These are phyloP conservation scores for Boletus sp. DNA, from an alignment of 768 basidiomycete species.

Conservation along the genomic window DNA sequence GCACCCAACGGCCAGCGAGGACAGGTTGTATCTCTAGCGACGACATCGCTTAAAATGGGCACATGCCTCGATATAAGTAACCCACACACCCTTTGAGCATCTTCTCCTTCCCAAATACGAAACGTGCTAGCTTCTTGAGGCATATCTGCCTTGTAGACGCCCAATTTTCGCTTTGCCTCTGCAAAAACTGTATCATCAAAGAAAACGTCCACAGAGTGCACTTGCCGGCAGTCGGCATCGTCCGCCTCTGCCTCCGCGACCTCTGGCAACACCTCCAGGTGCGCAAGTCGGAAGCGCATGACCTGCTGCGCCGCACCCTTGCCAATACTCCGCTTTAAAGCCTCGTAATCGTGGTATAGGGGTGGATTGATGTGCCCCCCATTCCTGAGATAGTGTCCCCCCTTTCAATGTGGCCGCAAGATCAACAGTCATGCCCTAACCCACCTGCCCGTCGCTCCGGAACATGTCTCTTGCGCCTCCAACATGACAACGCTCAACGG, in stretches of 20 bases:
- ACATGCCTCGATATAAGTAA: background rate
- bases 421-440: constrained; percentile 9
- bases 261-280: constrained; percentile 30
- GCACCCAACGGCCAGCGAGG: constrained; percentile 44
- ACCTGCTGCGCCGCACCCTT: constrained; percentile 36
- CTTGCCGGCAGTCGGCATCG: constrained; percentile 30
- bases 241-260: constrained; percentile 31
- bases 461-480: constrained; percentile 58
- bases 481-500: constrained; percentile 46
- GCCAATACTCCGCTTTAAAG: constrained; percentile 39
- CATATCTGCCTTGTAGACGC: constrained; percentile 46
- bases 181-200: constrained; percentile 31
- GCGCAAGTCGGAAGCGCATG: constrained; percentile 39
- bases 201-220: constrained; percentile 34
- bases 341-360: constrained; percentile 43
- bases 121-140: constrained; percentile 42
- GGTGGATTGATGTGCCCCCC: constrained; percentile 51
- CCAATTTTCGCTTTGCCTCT: constrained; percentile 42
- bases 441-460: constrained; percentile 51
- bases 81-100: constrained; percentile 34
- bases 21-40: constrained; percentile 48
- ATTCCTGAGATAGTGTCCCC: constrained; percentile 32
- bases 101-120: constrained; percentile 29
- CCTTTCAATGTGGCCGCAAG: background rate
- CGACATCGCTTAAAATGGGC: background rate